Evolutionary conservation across 495 filamentous ascomycete genomes (phyloP).

Genomic region (Neurospora tetrasperma): DNA sequence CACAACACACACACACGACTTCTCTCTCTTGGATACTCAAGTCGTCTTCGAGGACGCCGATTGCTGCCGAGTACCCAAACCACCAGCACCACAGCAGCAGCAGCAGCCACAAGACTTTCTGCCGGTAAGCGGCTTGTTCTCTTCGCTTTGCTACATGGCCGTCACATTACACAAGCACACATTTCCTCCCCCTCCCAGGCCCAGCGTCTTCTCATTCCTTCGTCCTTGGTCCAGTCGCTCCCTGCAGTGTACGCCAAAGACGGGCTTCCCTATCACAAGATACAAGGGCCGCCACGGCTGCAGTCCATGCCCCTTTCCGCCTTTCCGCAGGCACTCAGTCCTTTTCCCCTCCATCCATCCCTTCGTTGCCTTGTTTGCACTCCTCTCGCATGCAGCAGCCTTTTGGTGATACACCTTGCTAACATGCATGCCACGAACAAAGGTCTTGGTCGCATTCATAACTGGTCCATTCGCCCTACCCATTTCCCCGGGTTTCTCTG

Average conservation of each 20-base stretch:
- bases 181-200: not conserved
- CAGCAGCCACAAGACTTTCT: slow-evolving; percentile 3
- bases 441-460: not conserved
- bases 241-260: not conserved
- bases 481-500: not conserved
- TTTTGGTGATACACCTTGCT: not conserved
- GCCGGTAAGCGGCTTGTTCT: slow-evolving; percentile 3
- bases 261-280: slow-evolving; percentile 13
- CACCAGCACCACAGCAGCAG: not conserved
- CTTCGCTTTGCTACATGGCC: slow-evolving; percentile 5
- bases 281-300: slow-evolving; percentile 18
- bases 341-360: slow-evolving; percentile 19
- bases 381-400: not conserved
- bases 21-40: not conserved
- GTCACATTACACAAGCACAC: slow-evolving; percentile 10
- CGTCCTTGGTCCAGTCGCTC: not conserved
- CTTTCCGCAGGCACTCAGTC: slow-evolving; percentile 27
- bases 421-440: not conserved
- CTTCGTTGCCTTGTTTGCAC: slow-evolving; percentile 11
- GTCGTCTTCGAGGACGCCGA: slow-evolving; percentile 3
- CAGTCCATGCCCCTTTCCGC: slow-evolving; percentile 29
- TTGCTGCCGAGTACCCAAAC: slow-evolving; percentile 4
- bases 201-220: slow-evolving; percentile 5
- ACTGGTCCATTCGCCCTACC: not conserved
- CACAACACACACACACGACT: not conserved